A percentile compares a stretch with the other conserved stretches of the same genome.
Evolutionary conservation across 129 eudicot species (phyloP).

Genomic region (Tagetes erecta): DNA sequence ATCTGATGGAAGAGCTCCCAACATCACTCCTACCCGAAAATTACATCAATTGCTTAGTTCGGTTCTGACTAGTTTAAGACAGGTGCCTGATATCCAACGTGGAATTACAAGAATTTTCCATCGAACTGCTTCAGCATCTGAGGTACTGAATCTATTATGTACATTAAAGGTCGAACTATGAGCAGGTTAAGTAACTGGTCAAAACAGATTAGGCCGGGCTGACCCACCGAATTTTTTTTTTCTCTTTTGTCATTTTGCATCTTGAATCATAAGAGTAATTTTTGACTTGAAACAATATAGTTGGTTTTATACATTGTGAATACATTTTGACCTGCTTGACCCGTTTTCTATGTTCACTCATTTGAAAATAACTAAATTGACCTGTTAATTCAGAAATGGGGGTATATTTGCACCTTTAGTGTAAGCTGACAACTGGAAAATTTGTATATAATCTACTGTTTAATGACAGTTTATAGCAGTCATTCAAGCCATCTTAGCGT

Average conservation of each 20-base stretch:
- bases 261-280: background rate
- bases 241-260: background rate
- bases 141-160: slow-evolving; percentile 51
- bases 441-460: slow-evolving; percentile 14
- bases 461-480: slow-evolving; percentile 70
- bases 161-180: background rate
- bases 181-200: background rate
- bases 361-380: background rate
- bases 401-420: background rate
- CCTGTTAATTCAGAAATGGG: background rate
- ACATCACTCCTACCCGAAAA: slow-evolving; percentile 39
- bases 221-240: background rate
- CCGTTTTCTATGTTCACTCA: background rate
- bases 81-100: slow-evolving; percentile 87
- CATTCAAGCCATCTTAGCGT: slow-evolving; percentile 67
- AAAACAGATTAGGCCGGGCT: background rate
- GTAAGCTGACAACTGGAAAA: background rate
- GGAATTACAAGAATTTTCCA: slow-evolving; percentile 96
- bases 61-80: slow-evolving; percentile 60
- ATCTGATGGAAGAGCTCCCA: slow-evolving; percentile 29
- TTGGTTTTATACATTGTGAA: background rate
- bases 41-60: slow-evolving; percentile 58
- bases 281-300: background rate
- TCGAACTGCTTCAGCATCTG: slow-evolving; percentile 82
- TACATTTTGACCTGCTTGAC: background rate